Percentiles rank a stretch among this genome's conserved stretches.
Conservation (phyloP, 1,284 basidiomycete genomes). For the Amylostereum areolatum region DNA sequence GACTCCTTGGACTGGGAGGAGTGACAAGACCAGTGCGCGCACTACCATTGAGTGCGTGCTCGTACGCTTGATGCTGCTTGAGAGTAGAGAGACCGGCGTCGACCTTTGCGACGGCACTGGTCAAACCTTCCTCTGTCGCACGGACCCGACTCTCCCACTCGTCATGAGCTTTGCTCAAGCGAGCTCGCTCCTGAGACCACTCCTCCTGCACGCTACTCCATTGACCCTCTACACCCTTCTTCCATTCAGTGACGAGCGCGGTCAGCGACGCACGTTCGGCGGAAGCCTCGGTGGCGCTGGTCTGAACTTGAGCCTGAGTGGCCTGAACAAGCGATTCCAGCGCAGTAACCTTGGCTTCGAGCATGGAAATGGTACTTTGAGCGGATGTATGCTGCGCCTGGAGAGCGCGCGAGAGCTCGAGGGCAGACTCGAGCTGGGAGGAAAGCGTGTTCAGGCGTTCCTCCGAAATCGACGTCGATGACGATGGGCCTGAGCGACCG, state of each 20-base stretch:
- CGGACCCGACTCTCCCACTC: constrained; percentile 70
- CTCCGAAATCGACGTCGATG: constrained; percentile 33
- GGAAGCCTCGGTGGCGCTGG: constrained; percentile 30
- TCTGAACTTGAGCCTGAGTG: constrained; percentile 35
- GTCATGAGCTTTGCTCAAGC: constrained; percentile 67
- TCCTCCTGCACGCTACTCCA: constrained; percentile 77
- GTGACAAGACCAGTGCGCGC: constrained; percentile 54
- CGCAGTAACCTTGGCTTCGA: constrained; percentile 65
- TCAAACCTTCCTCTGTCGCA: constrained; percentile 36
- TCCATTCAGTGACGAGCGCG: constrained; percentile 57
- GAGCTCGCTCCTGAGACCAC: constrained; percentile 78
- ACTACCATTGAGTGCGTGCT: constrained; percentile 35
- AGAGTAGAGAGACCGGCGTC: constrained; percentile 41
- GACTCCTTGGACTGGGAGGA: constrained; percentile 66
- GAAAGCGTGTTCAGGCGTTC: constrained; percentile 73
- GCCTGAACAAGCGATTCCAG: constrained; percentile 53
- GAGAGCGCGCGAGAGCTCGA: constrained; percentile 68
- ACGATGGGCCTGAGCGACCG: constrained; percentile 12
- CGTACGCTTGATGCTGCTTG: constrained; percentile 30
- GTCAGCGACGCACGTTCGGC: constrained; percentile 42
- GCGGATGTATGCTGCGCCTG: constrained; percentile 78
- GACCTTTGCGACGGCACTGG: constrained; percentile 31
- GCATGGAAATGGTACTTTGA: constrained; percentile 67
- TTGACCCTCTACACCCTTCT: constrained; percentile 67
- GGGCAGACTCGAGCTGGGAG: constrained; percentile 71